Evolutionary conservation across 2,329 filamentous ascomycete species (phyloP), one percentile per base, ranked within the genome.

Genomic region (Aspergillus fumigatiaffinis): DNA sequence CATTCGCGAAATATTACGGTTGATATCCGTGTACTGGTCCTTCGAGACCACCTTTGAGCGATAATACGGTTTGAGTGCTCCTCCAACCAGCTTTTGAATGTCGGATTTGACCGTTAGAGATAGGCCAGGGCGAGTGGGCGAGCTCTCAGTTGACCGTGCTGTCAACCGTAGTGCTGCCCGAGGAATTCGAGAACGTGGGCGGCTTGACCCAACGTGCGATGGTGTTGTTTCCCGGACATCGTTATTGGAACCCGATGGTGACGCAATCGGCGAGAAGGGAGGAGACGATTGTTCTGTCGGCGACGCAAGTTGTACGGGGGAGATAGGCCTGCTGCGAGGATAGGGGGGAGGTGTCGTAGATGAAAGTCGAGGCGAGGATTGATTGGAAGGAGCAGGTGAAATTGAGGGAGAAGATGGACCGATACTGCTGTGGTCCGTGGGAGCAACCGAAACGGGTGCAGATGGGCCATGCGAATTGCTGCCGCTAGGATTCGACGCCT

Each of bases 1-100:
- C 76, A 88, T 90, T 57, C 91, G 88, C 46, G 91, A 97, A 35
- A 97, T 87, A 59, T 89, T 88, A 60, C 92, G 87, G 71, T 97
- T 97, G 75, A 97, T 96, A 56, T 86, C 86, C 2, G 91, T 93
- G 73, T 96, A 99, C 73, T 97, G 89, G 58, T 96, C 90, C 64
- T 92, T 90, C 20, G 87, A 91, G 60, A 97, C 83, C 61, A 88
- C 84, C 65, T 89, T 87, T 46, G 88, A 88, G 60, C 87, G 84
- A 80, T 93, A 97, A 63, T 91, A 84, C 32, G 92, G 91, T 65
- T 90, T 90, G 47, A 99, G 79, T 5, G 90, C 91, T 46, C 83
- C 80, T 62, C 91, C 90, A 65, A 97, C 94, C 76, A 97, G 91
- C 65, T 87, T 87, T 71, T 92, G 93, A 62, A 99, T 89, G 68